Evolutionary conservation across 345 rosid genomes (phyloP).

Genomic region (Populus tremula): DNA sequence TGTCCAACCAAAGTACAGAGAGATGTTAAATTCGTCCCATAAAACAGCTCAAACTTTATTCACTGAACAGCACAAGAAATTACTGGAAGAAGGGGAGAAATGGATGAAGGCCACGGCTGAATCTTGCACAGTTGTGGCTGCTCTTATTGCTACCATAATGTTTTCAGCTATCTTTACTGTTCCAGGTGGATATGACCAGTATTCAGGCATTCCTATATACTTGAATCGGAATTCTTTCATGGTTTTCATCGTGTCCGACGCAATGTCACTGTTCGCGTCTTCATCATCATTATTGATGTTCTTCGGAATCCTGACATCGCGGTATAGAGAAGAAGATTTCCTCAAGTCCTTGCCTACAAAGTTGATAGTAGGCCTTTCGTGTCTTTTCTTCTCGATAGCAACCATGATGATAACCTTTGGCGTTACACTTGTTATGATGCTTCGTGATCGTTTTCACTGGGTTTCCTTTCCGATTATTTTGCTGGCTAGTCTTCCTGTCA

Average conservation of each 20-base stretch:
- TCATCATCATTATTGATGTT: constrained; percentile 27
- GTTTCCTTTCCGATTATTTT: constrained; percentile 40
- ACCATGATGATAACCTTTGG: constrained; percentile 65
- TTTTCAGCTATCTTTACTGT: constrained; percentile 30
- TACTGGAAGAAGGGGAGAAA: constrained; percentile 29
- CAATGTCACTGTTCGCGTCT: constrained; percentile 27
- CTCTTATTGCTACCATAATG: constrained; percentile 31
- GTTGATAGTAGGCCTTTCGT: constrained; percentile 55
- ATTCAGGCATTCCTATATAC: constrained; percentile 13
- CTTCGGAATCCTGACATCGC: constrained; percentile 32
- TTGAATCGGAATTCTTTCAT: constrained; percentile 13
- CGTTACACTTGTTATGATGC: constrained; percentile 33
- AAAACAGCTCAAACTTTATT: constrained; percentile 55
- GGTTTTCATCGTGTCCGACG: constrained; percentile 24
- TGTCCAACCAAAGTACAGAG: constrained; percentile 60
- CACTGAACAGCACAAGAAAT: constrained; percentile 44
- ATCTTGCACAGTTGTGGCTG: constrained; percentile 33
- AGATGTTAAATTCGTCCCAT: constrained; percentile 41
- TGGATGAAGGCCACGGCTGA: constrained; percentile 33
- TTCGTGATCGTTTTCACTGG: constrained; percentile 33
- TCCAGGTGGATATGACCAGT: constrained; percentile 28
- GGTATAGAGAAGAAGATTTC: constrained; percentile 36
- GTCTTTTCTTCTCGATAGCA: constrained; percentile 63
- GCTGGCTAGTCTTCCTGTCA: constrained; percentile 55
- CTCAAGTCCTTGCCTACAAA: constrained; percentile 28